Conservation (phyloP, 306 rosid species). For the Vigna nakashimae region DNA sequence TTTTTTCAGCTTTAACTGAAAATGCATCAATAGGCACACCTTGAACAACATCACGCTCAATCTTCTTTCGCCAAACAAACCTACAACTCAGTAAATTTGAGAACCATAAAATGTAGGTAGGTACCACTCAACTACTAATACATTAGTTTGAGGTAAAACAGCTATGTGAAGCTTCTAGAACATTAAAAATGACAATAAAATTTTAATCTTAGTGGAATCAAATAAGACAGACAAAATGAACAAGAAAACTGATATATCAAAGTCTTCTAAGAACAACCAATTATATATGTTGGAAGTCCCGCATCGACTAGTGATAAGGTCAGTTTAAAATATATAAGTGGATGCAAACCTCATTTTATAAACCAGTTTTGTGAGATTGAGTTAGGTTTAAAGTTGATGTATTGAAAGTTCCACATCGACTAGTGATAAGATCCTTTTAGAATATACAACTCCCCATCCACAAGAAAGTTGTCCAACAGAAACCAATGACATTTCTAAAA, state of each 20-base stretch:
- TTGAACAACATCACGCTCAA: too few species aligned
- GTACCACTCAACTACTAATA: background rate
- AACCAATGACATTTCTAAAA: background rate
- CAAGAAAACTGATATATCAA: constrained; percentile 7
- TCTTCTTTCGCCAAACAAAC: constrained; percentile 59
- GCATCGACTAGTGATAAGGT: too few species aligned
- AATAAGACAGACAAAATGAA: constrained; percentile 1
- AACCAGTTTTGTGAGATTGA: too few species aligned
- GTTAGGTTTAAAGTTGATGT: too few species aligned
- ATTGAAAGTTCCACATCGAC: too few species aligned
- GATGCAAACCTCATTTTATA: too few species aligned
- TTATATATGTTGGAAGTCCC: background rate
- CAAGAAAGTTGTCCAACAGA: constrained; percentile 10
- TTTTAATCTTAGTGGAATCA: background rate
- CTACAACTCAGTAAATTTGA: constrained; percentile 47
- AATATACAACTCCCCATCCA: background rate
- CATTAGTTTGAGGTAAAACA: background rate
- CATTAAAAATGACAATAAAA: constrained; percentile 2
- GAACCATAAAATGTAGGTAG: background rate
- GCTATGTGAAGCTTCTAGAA: background rate
- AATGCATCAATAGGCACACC: constrained; percentile 66
- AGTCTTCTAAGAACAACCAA: background rate
- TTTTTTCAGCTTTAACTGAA: constrained; percentile 79
- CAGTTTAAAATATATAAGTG: too few species aligned
- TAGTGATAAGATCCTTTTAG: too few species aligned